Evolutionary conservation across 495 filamentous ascomycete species (phyloP).

Genomic region (Xylaria cubensis): DNA sequence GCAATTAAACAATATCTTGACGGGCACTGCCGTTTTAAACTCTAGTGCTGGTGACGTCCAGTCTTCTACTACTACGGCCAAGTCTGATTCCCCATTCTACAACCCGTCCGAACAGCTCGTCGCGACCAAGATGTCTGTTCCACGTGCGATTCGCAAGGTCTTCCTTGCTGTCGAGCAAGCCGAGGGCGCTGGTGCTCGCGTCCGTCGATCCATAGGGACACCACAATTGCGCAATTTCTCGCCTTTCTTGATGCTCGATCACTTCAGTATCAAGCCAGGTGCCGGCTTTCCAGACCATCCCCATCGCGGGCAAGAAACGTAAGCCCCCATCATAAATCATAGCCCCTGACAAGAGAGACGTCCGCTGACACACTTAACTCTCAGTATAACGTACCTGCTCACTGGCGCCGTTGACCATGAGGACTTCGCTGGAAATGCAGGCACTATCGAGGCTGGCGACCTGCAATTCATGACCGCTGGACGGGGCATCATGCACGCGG

Average conservation of each 20-base stretch:
- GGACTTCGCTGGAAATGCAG: slow-evolving; percentile 89
- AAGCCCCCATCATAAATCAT: background rate
- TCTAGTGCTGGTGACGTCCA: slow-evolving; percentile 24
- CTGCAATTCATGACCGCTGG: slow-evolving; percentile 99
- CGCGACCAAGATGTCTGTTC: slow-evolving; percentile 64
- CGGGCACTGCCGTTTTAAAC: slow-evolving; percentile 2
- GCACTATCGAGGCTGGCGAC: slow-evolving; percentile 84
- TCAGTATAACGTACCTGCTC: slow-evolving; percentile 84
- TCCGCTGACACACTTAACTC: slow-evolving; percentile 4
- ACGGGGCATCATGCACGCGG: slow-evolving; percentile 90
- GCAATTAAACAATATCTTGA: slow-evolving; percentile 28
- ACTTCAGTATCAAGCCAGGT: slow-evolving; percentile 80
- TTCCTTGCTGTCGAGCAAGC: slow-evolving; percentile 86
- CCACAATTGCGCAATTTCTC: slow-evolving; percentile 83
- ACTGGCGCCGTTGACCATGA: slow-evolving; percentile 89
- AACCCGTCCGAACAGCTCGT: slow-evolving; percentile 35
- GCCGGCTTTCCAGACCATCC: slow-evolving; percentile 88
- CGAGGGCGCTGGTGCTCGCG: slow-evolving; percentile 88
- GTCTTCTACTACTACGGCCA: slow-evolving; percentile 10
- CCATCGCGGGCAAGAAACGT: slow-evolving; percentile 41
- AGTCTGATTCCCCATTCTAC: slow-evolving; percentile 35
- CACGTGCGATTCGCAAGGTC: slow-evolving; percentile 78
- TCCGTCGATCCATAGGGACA: slow-evolving; percentile 88
- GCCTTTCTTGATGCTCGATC: slow-evolving; percentile 97
- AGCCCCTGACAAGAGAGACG: background rate